Conservation (phyloP, 805 yeast species). For the Ogataea polymorpha region DNA sequence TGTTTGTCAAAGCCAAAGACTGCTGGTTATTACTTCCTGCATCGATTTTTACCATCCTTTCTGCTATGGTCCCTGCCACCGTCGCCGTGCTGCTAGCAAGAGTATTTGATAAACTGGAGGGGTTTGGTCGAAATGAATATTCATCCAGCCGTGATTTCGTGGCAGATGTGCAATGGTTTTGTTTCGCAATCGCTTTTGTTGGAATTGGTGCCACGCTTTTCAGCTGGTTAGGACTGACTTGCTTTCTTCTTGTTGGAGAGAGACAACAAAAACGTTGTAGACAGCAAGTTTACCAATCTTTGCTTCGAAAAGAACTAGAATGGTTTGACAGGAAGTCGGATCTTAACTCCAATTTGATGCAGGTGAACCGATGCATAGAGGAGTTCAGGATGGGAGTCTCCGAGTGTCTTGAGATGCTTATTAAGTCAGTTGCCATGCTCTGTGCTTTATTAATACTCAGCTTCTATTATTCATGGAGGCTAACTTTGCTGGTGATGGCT, state of each 20-base stretch:
- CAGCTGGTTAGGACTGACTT: slow-evolving; percentile 52
- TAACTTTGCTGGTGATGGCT: slow-evolving; percentile 75
- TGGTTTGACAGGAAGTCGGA: slow-evolving; percentile 65
- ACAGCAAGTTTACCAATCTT: slow-evolving; percentile 37
- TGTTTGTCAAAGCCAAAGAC: slow-evolving; percentile 30
- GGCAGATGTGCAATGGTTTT: slow-evolving; percentile 33
- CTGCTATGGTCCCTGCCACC: slow-evolving; percentile 59
- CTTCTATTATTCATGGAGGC: slow-evolving; percentile 77
- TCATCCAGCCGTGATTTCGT: slow-evolving; percentile 30
- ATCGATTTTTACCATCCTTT: slow-evolving; percentile 34
- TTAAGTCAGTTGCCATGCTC: slow-evolving; percentile 52
- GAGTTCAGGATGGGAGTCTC: slow-evolving; percentile 67
- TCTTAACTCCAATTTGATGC: slow-evolving; percentile 61
- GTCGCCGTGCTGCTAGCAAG: slow-evolving; percentile 65
- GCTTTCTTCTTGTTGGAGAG: slow-evolving; percentile 75
- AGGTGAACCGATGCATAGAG: slow-evolving; percentile 68
- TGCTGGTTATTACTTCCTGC: slow-evolving; percentile 19
- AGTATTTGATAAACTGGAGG: slow-evolving; percentile 48
- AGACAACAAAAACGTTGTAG: slow-evolving; percentile 60
- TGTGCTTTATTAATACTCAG: slow-evolving; percentile 59
- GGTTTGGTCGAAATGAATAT: slow-evolving; percentile 33
- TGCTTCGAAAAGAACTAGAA: slow-evolving; percentile 44
- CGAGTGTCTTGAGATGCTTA: slow-evolving; percentile 57
- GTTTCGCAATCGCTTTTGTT: slow-evolving; percentile 39
- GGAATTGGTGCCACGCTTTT: slow-evolving; percentile 45